These are phyloP conservation scores for Tolypocladium tropicale DNA, from an alignment of 2,329 filamentous ascomycete species.

Conservation along the genomic window DNA sequence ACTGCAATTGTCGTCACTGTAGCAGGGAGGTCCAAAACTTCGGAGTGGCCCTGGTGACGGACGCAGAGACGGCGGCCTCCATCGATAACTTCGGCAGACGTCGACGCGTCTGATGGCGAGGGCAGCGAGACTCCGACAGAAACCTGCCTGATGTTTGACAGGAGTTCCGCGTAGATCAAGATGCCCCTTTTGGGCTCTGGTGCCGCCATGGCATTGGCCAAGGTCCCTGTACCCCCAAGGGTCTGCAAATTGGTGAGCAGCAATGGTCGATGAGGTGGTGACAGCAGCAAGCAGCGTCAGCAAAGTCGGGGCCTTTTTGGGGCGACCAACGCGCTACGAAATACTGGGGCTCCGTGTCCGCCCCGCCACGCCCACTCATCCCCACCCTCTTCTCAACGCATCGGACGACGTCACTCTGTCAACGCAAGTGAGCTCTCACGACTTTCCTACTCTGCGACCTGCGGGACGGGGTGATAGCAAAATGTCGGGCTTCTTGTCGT, in stretches of 20 bases:
- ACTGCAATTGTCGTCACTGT: slow-evolving; percentile 20
- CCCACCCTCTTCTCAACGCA: background rate
- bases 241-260: background rate
- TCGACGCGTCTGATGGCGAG: slow-evolving; percentile 30
- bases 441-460: background rate
- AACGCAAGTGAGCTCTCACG: background rate
- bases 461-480: background rate
- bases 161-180: slow-evolving; percentile 52
- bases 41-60: slow-evolving; percentile 29
- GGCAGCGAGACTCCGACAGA: slow-evolving; percentile 45
- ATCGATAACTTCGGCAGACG: slow-evolving; percentile 30
- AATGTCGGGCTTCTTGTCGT: slow-evolving; percentile 25
- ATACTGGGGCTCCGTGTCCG: background rate
- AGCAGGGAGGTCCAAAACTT: slow-evolving; percentile 31
- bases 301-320: background rate
- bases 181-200: slow-evolving; percentile 7
- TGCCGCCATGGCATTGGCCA: slow-evolving; percentile 7
- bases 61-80: slow-evolving; percentile 37
- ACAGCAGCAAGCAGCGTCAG: background rate
- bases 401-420: background rate
- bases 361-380: background rate
- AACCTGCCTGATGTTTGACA: slow-evolving; percentile 54
- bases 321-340: background rate
- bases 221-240: background rate
- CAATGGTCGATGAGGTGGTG: background rate